Conservation (phyloP, 2,329 filamentous ascomycete species). For the Fusarium sp. region DNA sequence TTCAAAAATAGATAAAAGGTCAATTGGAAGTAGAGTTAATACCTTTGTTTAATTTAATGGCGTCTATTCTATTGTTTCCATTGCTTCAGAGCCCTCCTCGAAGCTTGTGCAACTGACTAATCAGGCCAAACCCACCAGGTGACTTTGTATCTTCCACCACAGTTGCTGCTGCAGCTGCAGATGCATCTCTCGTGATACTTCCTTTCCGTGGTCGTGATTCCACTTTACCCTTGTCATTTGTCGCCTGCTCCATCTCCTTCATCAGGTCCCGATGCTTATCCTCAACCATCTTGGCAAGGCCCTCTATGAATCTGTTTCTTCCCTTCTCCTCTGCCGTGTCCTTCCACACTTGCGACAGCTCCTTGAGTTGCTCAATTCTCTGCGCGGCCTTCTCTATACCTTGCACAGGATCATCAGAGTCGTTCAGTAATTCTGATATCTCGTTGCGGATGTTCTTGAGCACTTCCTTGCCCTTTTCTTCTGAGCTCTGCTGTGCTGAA, state of each 20-base stretch:
- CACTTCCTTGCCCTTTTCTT: constrained; percentile 90
- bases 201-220: constrained; percentile 55
- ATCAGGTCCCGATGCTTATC: constrained; percentile 72
- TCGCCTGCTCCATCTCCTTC: constrained; percentile 62
- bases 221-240: constrained; percentile 52
- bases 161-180: constrained; percentile 4
- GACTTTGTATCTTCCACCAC: constrained; percentile 58
- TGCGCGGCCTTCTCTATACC: constrained; percentile 80
- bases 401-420: constrained; percentile 67
- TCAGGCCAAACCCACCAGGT: constrained; percentile 68
- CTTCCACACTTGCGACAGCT: constrained; percentile 86
- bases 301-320: constrained; percentile 83
- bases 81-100: constrained; percentile 62
- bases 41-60: background rate
- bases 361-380: constrained; percentile 81
- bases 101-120: constrained; percentile 73
- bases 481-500: constrained; percentile 72
- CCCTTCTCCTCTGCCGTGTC: constrained; percentile 96
- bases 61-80: background rate
- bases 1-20: background rate
- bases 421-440: constrained; percentile 74
- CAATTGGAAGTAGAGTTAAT: background rate
- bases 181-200: constrained; percentile 49
- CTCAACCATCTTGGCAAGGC: constrained; percentile 83
- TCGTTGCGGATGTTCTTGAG: constrained; percentile 77